A percentile compares a stretch with the other conserved stretches of the same genome.
phyloP scores from a whole-genome alignment of 768 basidiomycete genomes.

The Daedalea quercina region DNA sequence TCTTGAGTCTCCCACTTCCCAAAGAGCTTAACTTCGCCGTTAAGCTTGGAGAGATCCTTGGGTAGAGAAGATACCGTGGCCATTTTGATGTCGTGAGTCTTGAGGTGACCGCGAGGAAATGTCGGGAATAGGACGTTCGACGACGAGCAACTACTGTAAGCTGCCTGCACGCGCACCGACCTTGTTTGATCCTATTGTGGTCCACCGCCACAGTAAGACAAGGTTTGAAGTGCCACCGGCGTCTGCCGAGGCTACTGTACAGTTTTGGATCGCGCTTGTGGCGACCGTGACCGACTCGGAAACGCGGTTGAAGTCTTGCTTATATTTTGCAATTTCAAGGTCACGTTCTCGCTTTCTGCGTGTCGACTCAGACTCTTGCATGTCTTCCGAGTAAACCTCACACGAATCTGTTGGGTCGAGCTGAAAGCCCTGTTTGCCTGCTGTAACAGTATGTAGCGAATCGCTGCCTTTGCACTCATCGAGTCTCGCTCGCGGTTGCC shows the following conservation, averaged over 20 bases:
- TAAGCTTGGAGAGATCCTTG: conserved; percentile 74
- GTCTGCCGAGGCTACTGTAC: conserved; percentile 16
- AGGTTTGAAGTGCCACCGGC: conserved; percentile 17
- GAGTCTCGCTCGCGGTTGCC: too few species aligned
- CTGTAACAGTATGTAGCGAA: too few species aligned
- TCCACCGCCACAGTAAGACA: conserved; percentile 25
- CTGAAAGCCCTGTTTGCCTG: too few species aligned
- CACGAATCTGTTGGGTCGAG: too few species aligned
- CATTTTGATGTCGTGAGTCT: conserved; percentile 34
- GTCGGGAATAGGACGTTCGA: conserved; percentile 6
- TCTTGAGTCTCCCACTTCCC: conserved; percentile 98
- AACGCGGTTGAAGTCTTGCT: too few species aligned
- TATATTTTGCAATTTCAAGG: too few species aligned
- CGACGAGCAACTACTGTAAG: conserved; percentile 8
- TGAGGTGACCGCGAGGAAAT: conserved; percentile 10
- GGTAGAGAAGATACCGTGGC: conserved; percentile 67
- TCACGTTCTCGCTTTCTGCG: too few species aligned
- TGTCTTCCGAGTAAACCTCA: too few species aligned
- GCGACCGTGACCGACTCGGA: too few species aligned
- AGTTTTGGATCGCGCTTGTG: conserved; percentile 9
- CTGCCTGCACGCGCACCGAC: conserved; percentile 10
- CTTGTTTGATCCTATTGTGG: conserved; percentile 42
- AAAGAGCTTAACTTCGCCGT: conserved; percentile 90
- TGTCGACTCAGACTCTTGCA: too few species aligned
- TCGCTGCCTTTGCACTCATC: too few species aligned